These are phyloP conservation scores for Metarhizium anisopliae DNA, from an alignment of 2,329 filamentous ascomycete species.

Conservation along the genomic window DNA sequence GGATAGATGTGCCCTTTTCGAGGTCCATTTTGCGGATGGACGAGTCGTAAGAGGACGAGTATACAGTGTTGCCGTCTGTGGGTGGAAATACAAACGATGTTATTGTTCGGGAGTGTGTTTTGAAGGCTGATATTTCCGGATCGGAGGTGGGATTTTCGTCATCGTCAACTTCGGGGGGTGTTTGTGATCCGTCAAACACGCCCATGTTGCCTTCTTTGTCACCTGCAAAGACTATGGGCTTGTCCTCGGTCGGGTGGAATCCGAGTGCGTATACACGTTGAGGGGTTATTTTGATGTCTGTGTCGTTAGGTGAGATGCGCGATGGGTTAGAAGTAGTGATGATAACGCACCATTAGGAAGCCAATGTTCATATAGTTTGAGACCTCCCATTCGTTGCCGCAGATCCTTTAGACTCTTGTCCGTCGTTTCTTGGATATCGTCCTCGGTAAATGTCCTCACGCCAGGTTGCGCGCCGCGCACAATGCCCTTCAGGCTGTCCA, in stretches of 20 bases:
- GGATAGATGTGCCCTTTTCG: conserved; percentile 65
- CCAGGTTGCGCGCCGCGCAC: conserved; percentile 67
- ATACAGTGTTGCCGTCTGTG: conserved; percentile 64
- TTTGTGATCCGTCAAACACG: conserved; percentile 80
- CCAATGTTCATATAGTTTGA: conserved; percentile 78
- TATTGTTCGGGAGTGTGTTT: conserved; percentile 83
- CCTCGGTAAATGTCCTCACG: conserved; percentile 74
- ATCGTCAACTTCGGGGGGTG: conserved; percentile 47
- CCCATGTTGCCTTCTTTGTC: conserved; percentile 90
- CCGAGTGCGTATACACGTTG: conserved; percentile 80
- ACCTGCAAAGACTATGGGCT: conserved; percentile 83
- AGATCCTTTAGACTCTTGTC: conserved; percentile 67
- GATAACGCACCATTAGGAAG: conserved; percentile 56
- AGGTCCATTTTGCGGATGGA: conserved; percentile 84
- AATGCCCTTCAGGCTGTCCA: conserved; percentile 53
- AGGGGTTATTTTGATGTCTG: conserved; percentile 84
- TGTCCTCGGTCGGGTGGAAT: conserved; percentile 80
- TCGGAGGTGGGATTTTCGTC: conserved; percentile 60
- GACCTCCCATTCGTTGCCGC: conserved; percentile 64
- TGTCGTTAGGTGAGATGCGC: not conserved
- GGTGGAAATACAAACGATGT: conserved; percentile 73
- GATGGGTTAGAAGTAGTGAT: not conserved
- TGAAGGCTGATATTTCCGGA: conserved; percentile 80
- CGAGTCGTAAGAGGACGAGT: conserved; percentile 85
- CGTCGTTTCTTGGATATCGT: conserved; percentile 70